Evolutionary conservation across 805 yeast species (phyloP).

Genomic region (Metahyphopichia silvanorum): DNA sequence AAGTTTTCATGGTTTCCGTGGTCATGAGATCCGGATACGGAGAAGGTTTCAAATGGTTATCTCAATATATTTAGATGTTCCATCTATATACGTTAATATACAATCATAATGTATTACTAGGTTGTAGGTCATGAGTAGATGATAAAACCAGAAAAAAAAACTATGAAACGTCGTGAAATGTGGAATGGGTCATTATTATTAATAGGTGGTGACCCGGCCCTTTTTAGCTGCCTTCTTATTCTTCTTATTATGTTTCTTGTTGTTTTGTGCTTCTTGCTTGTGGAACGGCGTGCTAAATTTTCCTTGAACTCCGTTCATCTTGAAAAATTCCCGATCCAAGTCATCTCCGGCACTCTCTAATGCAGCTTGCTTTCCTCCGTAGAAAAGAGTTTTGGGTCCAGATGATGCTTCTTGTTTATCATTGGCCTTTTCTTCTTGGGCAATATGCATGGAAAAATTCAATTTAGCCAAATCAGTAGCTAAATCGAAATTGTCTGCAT

Average conservation of each 20-base stretch:
- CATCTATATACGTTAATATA: not conserved
- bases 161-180: no score
- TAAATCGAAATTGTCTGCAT: slow-evolving; percentile 54
- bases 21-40: slow-evolving; percentile 99
- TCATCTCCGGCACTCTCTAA: slow-evolving; percentile 76
- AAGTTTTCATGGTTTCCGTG: slow-evolving; percentile 95
- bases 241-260: slow-evolving; percentile 69
- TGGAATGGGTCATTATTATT: no score
- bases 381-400: slow-evolving; percentile 50
- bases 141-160: no score
- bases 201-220: slow-evolving; percentile 26
- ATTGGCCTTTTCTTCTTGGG: slow-evolving; percentile 28
- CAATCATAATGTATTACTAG: not conserved
- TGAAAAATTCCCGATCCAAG: slow-evolving; percentile 82
- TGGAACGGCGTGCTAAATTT: slow-evolving; percentile 74
- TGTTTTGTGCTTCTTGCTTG: slow-evolving; percentile 28
- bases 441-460: slow-evolving; percentile 76
- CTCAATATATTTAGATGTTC: slow-evolving; percentile 87
- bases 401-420: slow-evolving; percentile 16
- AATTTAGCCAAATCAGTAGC: slow-evolving; percentile 66
- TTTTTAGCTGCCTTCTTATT: slow-evolving; percentile 63
- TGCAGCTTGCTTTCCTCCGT: slow-evolving; percentile 84
- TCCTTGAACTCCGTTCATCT: slow-evolving; percentile 62
- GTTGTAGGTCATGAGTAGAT: not conserved
- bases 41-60: slow-evolving; percentile 97